Base-by-base conservation (phyloP, 306 rosid species). In the Hippophae gyantsensis region DNA sequence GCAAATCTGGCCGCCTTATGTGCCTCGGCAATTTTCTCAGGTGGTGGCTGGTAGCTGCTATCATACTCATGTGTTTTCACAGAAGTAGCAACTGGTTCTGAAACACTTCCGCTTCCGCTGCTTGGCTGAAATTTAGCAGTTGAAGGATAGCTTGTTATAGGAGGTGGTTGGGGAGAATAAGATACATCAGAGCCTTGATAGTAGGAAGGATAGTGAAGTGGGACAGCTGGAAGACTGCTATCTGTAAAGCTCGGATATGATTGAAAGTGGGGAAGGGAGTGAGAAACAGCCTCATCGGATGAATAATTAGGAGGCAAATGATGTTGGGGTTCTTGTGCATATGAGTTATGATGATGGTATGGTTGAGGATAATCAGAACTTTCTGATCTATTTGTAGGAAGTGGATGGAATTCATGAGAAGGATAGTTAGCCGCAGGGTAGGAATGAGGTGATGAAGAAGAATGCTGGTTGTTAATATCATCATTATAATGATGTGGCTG, bases 1-100 rank as follows among this genome's bases (percentile, higher is more conserved):
- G 99, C 99, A 81, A 93, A 93, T 57, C 99, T 93, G 47, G 99
- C 99, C 13, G 97, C 94, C 65, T 93, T 93, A 69, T 93, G 99
- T 38, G 99, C 99, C 81, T 93, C 99, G 0, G 95, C 90, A 48
- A 93, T 83, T 76, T 81, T 82, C 67, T 89, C 99, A 25, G 97
- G 87, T 23, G 97, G 43, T 26, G 99, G 94, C 84, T 74, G 80
- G 75, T 86, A 93, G 79, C 69, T 84, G 60, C 90, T 67, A 76
- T 93, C 94, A 60, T 89, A 84, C 67, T 84, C 84, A 66, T 54
- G 86, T 26, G 90, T 60, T 71, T 74, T 77, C 52, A 66, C 43
- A 48, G 90, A 40, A 68, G 79, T 54, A 55, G 87, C 46, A 57
- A 69, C 66, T 14, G 93, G 80, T 74, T 86, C 89, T 14, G 57